Evolutionary conservation across 2,329 filamentous ascomycete genomes (phyloP).

Genomic region (Coniochaeta prunicola): DNA sequence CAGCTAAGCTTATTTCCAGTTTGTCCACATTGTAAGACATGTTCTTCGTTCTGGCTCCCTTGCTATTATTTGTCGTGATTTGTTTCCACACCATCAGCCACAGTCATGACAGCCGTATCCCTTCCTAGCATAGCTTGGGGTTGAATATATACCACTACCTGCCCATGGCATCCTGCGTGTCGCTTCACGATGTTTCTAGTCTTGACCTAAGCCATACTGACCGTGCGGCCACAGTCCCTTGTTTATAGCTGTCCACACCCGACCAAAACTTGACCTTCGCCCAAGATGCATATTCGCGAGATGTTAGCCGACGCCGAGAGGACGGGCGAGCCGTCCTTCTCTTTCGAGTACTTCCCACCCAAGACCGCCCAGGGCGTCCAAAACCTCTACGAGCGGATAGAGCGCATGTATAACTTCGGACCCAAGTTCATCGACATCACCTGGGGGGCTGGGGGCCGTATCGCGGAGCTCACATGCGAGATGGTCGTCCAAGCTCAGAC

Average conservation of each 20-base stretch:
- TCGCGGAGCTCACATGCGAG: conserved; percentile 88
- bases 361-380: conserved; percentile 97
- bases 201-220: not conserved
- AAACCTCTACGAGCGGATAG: conserved; percentile 98
- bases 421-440: conserved; percentile 97
- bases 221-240: not conserved
- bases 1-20: not conserved
- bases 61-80: not conserved
- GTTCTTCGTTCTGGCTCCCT: not conserved
- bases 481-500: conserved; percentile 96
- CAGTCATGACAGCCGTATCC: not conserved
- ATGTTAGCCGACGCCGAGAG: conserved; percentile 79
- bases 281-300: conserved; percentile 87
- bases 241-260: not conserved
- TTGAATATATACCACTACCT: not conserved
- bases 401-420: conserved; percentile 92
- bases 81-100: not conserved
- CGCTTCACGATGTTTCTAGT: not conserved
- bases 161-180: not conserved
- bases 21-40: conserved; percentile 2
- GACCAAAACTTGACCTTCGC: not conserved
- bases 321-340: conserved; percentile 81
- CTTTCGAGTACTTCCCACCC: conserved; percentile 98
- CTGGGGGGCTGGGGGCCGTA: conserved; percentile 90
- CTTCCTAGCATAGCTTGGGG: not conserved